A percentile compares a stretch with the other conserved stretches of the same genome.
These are phyloP conservation scores for Daldinia decipiens DNA, from an alignment of 495 filamentous ascomycete species.

Conservation along the genomic window DNA sequence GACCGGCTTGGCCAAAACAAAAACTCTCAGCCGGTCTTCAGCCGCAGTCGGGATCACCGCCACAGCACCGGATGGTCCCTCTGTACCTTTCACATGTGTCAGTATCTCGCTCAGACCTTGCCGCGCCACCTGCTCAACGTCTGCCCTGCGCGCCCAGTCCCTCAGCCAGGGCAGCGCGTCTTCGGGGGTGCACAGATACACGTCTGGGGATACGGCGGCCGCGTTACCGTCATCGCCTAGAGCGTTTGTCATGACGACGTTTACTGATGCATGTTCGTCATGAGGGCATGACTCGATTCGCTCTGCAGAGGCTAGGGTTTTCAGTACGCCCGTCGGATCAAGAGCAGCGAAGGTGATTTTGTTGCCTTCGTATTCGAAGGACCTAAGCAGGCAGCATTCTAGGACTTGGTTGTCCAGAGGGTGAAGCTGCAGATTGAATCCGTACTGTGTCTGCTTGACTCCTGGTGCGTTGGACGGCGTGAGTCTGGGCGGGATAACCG, in stretches of 20 bases:
- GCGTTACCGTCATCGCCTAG: neutral
- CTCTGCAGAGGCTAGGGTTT: conserved; percentile 16
- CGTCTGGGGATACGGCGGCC: neutral
- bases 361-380: neutral
- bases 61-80: neutral
- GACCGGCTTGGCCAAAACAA: conserved; percentile 19
- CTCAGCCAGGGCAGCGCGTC: conserved; percentile 15
- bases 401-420: neutral
- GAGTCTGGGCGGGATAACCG: neutral
- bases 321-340: conserved; percentile 11
- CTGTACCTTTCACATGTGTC: neutral
- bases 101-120: neutral
- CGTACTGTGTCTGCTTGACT: neutral
- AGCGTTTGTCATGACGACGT: neutral
- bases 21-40: neutral
- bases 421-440: neutral
- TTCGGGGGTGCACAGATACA: conserved; percentile 14
- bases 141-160: conserved; percentile 20
- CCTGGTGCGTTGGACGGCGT: neutral
- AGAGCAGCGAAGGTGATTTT: neutral
- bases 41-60: neutral
- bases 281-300: conserved; percentile 16
- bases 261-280: neutral
- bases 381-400: neutral
- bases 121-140: neutral